Evolutionary conservation across 2,329 filamentous ascomycete genomes (phyloP).

Genomic region (Penicillium paneum): DNA sequence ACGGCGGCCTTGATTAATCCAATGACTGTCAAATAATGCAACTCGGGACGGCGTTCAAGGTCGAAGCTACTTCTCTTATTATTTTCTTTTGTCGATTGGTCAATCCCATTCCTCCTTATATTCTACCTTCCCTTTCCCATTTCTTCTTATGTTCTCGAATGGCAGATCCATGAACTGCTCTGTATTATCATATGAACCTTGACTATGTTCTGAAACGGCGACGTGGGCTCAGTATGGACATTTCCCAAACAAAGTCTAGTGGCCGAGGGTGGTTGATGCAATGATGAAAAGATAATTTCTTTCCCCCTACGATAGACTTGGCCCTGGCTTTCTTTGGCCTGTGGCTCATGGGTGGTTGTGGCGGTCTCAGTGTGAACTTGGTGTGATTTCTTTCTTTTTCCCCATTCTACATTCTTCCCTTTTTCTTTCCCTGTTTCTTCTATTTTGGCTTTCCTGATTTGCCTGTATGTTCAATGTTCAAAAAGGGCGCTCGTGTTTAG

Average conservation of each 20-base stretch:
- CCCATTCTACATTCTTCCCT: background rate
- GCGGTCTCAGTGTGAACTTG: background rate
- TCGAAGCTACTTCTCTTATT: background rate
- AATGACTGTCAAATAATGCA: conserved; percentile 14
- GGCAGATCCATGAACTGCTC: conserved; percentile 16
- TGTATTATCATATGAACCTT: conserved; percentile 27
- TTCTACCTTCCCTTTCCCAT: conserved; percentile 1
- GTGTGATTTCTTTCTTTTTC: background rate
- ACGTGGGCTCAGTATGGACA: conserved; percentile 1
- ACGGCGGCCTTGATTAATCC: conserved; percentile 36
- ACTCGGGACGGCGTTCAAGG: conserved; percentile 18
- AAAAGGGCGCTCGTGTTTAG: conserved; percentile 1
- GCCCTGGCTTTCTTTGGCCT: conserved; percentile 1
- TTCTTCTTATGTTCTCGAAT: conserved; percentile 11
- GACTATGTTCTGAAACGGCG: conserved; percentile 1
- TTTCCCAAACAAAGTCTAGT: background rate
- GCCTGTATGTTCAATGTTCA: conserved; percentile 1
- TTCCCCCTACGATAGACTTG: background rate
- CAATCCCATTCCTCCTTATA: background rate
- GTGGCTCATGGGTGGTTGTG: background rate
- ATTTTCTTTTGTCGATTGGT: conserved; percentile 1
- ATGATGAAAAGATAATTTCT: conserved; percentile 1
- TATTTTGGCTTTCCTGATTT: background rate
- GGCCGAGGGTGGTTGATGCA: background rate
- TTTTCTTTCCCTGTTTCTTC: background rate